A percentile compares a stretch with the other conserved stretches of the same genome.
Conservation (phyloP, 2,329 filamentous ascomycete species). For the Fusarium buharicum region DNA sequence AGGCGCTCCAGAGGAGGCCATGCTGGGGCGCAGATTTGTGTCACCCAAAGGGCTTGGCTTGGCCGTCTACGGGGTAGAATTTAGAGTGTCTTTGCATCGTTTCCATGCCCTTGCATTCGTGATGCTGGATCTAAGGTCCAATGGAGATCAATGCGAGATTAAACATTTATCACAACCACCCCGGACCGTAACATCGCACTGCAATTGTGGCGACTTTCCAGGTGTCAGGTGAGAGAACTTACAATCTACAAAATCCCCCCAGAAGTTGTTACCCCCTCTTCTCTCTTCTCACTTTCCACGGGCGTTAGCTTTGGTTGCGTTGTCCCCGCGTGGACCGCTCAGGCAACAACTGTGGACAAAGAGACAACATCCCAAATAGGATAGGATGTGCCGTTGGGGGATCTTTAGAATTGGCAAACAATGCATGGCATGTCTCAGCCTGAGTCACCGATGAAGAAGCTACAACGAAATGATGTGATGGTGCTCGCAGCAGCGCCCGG, state of each 20-base stretch:
- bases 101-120: not conserved
- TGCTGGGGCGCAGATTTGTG: not conserved
- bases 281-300: conserved; percentile 1
- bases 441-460: not conserved
- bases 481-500: not conserved
- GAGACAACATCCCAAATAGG: conserved; percentile 1
- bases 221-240: not conserved
- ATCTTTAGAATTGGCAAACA: not conserved
- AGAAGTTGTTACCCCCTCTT: not conserved
- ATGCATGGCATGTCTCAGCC: conserved; percentile 1
- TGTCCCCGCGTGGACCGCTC: not conserved
- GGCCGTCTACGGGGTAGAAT: not conserved
- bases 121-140: conserved; percentile 2
- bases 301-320: not conserved
- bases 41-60: not conserved
- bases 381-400: not conserved
- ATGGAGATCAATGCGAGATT: not conserved
- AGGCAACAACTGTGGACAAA: conserved; percentile 10
- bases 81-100: not conserved
- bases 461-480: not conserved
- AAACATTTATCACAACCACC: not conserved
- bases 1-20: conserved; percentile 9
- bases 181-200: not conserved
- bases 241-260: not conserved
- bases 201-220: conserved; percentile 1